Base-by-base conservation (phyloP, 2,329 filamentous ascomycete species). In the Aspergillus viridinutans region DNA sequence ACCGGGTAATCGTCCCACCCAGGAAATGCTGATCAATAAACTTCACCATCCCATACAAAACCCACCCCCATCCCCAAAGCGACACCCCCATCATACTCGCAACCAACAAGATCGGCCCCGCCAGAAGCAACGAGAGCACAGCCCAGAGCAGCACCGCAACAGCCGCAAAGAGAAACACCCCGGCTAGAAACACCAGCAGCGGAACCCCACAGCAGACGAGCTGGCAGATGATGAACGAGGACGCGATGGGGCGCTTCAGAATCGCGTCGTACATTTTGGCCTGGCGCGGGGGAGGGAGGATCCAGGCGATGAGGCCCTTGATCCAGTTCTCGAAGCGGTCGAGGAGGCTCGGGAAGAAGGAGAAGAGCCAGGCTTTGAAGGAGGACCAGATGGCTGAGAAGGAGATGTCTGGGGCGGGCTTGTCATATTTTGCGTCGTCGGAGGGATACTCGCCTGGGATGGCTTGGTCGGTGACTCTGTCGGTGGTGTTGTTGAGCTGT, bases 181-280 rank as follows among this genome's bases (percentile, higher is more conserved):
- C 71, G 0, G 66, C 69, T 23, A 72, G 40, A 21, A 73, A 73
- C 0, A 73, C 63, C 10, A 73, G 52, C 25, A 72, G 40, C n/a
- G 71, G 71, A 5, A 73, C 66, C 2, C 69, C 70, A 23, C 69
- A 72, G 53, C 71, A 73, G 20, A 73, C 64, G 45, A 67, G 51
- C 52, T 73, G 70, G 29, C 69, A 71, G 21, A 71, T 57, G 14
- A 72, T 55, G 28, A 73, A 72, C 12, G 68, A 70, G 20, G 69
- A 62, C 2, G 69, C 67, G 29, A 71, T 67, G 4, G 70, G 70
- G 1, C 66, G 64, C 17, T 66, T 65, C 52, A 70, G 53, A 14
- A 65, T 63, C 6, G 65, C 64, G 26, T 71, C 64, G 50, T 71
- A 73, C 42, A 70, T 60, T 3, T 59, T 56, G 10, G 64, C 66